phyloP scores from a whole-genome alignment of 2,329 filamentous ascomycete genomes.

The Aspergillus pseudonomiae region DNA sequence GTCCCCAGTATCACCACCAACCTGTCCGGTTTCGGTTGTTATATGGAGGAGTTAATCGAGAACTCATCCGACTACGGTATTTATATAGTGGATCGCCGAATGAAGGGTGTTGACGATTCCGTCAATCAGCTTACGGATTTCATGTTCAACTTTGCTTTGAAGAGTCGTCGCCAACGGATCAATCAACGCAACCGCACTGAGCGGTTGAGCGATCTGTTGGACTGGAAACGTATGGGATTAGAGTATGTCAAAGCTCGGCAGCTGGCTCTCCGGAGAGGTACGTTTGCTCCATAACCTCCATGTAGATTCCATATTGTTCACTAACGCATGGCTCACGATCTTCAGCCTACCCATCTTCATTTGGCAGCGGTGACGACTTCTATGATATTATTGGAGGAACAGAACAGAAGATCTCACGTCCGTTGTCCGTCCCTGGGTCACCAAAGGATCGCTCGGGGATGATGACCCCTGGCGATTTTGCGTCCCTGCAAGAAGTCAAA shows the following conservation, averaged over 20 bases:
- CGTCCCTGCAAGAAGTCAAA: conserved; percentile 88
- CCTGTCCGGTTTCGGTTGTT: conserved; percentile 95
- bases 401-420: conserved; percentile 92
- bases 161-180: conserved; percentile 94
- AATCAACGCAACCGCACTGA: conserved; percentile 98
- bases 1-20: conserved; percentile 98
- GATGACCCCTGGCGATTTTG: conserved; percentile 99
- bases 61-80: conserved; percentile 98
- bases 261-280: conserved; percentile 76
- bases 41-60: conserved; percentile 99
- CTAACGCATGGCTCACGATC: conserved; percentile 17
- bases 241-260: conserved; percentile 98
- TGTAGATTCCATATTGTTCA: neutral
- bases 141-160: conserved; percentile 93
- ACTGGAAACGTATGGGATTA: conserved; percentile 99
- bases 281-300: conserved; percentile 1
- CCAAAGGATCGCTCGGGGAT: conserved; percentile 88
- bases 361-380: conserved; percentile 74
- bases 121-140: conserved; percentile 90
- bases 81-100: conserved; percentile 95
- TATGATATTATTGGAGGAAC: conserved; percentile 89
- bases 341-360: conserved; percentile 82
- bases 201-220: conserved; percentile 87
- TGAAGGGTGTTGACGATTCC: conserved; percentile 94
- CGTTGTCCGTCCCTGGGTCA: conserved; percentile 90